Evolutionary conservation across 2,329 filamentous ascomycete genomes (phyloP), one percentile per base, ranked within the genome.

Genomic region (Hypoxylon sp.): DNA sequence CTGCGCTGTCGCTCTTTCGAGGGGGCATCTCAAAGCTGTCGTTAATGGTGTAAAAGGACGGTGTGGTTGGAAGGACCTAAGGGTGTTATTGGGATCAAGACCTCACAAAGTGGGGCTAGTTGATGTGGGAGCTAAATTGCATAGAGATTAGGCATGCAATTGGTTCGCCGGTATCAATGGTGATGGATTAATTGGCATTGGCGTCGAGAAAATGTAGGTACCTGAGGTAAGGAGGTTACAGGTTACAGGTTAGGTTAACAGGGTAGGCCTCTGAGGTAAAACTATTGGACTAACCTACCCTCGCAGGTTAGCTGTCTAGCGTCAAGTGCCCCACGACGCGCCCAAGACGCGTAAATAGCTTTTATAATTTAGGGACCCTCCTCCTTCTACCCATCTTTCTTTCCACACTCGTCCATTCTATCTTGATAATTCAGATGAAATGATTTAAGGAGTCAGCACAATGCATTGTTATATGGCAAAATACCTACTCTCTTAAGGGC

Each of bases 1-100:
- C 24, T 26, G 73, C 58, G 26, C 77, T 71, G 68, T 86, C 84
- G 66, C 81, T 84, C 74, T 88, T 89, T 55, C 83, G 81, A 24
- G 85, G 80, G 49, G 85, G 83, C 86, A 88, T 87, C 56, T 69
- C 64, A 67, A 49, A 41, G 56, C 51, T 15, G 48, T 56, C n/a
- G n/a, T n/a, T n/a, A n/a, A n/a, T n/a, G n/a, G n/a, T n/a, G n/a
- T n/a, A n/a, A 56, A 56, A 68, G 70, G 37, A 52, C 55, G 17
- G 39, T 54, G 52, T 54, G 46, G 10, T 50, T 46, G 34, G 7
- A 56, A 26, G 7, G 34, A 37, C 2, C 15, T 11, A 15, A 6
- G 37, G 15, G 37, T 4, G 37, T 41, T 15, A 4, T 34, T 53
- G 15, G 4, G 30, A 11, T 17, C 39, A 28, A 24, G 24, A 19